Evolutionary conservation across 116 monocot genomes (phyloP).

Genomic region (Iris pallida): DNA sequence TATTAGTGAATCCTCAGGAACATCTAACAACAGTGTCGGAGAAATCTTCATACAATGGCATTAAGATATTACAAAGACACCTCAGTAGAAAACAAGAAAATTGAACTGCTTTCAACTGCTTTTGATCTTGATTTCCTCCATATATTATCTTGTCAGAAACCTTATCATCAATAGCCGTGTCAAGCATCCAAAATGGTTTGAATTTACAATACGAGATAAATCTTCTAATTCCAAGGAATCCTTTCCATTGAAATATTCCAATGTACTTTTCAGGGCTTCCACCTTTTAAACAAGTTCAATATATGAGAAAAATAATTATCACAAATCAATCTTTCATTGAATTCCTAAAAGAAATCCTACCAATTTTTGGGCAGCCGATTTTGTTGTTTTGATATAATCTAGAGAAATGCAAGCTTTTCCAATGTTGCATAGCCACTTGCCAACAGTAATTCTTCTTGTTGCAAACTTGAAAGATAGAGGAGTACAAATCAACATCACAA

Average conservation of each 20-base stretch:
- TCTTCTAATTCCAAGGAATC: constrained; percentile 65
- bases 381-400: constrained; percentile 89
- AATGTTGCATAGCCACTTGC: constrained; percentile 96
- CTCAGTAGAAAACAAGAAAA: not conserved
- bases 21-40: constrained; percentile 78
- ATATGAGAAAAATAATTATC: not conserved
- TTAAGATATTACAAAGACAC: no score
- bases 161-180: constrained; percentile 55
- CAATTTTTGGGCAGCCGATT: constrained; percentile 72
- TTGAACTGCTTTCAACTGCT: constrained; percentile 45
- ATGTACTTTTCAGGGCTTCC: constrained; percentile 47
- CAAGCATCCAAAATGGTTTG: constrained; percentile 71
- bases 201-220: constrained; percentile 81
- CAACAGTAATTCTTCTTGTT: constrained; percentile 59
- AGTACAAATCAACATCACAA: not conserved
- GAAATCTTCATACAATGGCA: constrained; percentile 51
- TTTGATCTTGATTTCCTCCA: constrained; percentile 70
- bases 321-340: not conserved
- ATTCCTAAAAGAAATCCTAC: constrained; percentile 15
- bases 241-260: constrained; percentile 79
- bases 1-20: constrained; percentile 61
- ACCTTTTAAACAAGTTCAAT: constrained; percentile 27
- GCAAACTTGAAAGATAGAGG: constrained; percentile 29
- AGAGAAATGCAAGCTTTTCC: constrained; percentile 95
- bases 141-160: constrained; percentile 58